phyloP scores from a whole-genome alignment of 148 eudicot genomes.

The Hydrangea macrophylla region DNA sequence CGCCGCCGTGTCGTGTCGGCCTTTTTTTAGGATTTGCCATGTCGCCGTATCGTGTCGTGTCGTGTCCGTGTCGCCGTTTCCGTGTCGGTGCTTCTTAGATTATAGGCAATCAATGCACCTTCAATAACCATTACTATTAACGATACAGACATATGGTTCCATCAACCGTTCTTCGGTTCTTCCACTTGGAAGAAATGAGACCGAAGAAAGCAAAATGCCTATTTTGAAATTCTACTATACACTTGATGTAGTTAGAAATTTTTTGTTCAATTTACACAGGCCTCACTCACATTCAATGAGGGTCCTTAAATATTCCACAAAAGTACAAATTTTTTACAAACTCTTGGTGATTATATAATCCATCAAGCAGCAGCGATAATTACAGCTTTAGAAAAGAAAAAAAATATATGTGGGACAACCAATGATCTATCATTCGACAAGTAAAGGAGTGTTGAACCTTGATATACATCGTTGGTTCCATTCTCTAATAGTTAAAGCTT shows the following conservation, averaged over 20 bases:
- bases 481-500: no score
- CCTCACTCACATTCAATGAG: no score
- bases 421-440: background rate
- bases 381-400: background rate
- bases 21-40: no score
- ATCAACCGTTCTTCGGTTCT: background rate
- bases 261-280: background rate
- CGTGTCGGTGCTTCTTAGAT: no score
- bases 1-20: no score
- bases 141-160: background rate
- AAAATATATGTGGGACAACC: background rate
- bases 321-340: background rate
- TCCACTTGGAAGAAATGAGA: constrained; percentile 4
- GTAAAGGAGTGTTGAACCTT: no score
- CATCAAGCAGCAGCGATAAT: constrained; percentile 1
- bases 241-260: background rate
- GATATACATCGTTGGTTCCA: no score
- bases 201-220: background rate
- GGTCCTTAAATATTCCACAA: no score
- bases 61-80: no score
- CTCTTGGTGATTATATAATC: background rate
- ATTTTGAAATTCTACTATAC: background rate
- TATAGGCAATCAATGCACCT: background rate
- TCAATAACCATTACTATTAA: background rate
- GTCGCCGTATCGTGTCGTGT: no score